Evolutionary conservation across 495 filamentous ascomycete genomes (phyloP).

Genomic region (Podospora pseudocomata): DNA sequence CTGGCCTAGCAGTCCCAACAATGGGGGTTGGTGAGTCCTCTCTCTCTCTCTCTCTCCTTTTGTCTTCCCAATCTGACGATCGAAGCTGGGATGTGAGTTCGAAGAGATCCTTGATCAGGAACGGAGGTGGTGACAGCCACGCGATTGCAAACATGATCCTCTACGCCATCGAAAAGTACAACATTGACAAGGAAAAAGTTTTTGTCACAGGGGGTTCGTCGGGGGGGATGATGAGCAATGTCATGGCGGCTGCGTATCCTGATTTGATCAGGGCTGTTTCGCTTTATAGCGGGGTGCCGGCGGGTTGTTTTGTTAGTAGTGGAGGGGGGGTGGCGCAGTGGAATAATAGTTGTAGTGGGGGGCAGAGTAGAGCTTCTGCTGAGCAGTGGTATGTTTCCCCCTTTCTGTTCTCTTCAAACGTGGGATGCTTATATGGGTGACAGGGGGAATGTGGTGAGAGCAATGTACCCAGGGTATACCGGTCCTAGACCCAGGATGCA

Average conservation of each 20-base stretch:
- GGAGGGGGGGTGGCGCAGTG: slow-evolving; percentile 41
- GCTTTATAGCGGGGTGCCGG: slow-evolving; percentile 56
- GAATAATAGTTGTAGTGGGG: slow-evolving; percentile 43
- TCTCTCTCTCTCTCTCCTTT: no score
- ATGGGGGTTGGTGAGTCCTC: not conserved
- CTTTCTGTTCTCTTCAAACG: not conserved
- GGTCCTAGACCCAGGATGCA: slow-evolving; percentile 55
- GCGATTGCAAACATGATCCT: slow-evolving; percentile 45
- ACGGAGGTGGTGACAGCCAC: slow-evolving; percentile 39
- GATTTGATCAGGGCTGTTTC: slow-evolving; percentile 53
- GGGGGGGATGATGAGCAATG: slow-evolving; percentile 48
- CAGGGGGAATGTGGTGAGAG: slow-evolving; percentile 37
- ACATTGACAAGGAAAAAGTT: slow-evolving; percentile 31
- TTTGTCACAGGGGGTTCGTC: slow-evolving; percentile 41
- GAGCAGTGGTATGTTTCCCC: slow-evolving; percentile 33
- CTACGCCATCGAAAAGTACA: slow-evolving; percentile 35
- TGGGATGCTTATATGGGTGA: not conserved
- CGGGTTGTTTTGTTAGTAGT: slow-evolving; percentile 51
- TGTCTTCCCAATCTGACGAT: no score
- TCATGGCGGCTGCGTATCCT: slow-evolving; percentile 56
- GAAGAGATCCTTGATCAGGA: slow-evolving; percentile 35
- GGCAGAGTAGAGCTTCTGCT: slow-evolving; percentile 37
- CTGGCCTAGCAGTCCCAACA: slow-evolving; percentile 47
- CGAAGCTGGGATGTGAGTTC: slow-evolving; percentile 59
- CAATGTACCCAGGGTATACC: slow-evolving; percentile 46